A percentile compares a stretch with the other conserved stretches of the same genome.
phyloP scores from a whole-genome alignment of 352 stramenopile species.

The Phytopythium boreale region DNA sequence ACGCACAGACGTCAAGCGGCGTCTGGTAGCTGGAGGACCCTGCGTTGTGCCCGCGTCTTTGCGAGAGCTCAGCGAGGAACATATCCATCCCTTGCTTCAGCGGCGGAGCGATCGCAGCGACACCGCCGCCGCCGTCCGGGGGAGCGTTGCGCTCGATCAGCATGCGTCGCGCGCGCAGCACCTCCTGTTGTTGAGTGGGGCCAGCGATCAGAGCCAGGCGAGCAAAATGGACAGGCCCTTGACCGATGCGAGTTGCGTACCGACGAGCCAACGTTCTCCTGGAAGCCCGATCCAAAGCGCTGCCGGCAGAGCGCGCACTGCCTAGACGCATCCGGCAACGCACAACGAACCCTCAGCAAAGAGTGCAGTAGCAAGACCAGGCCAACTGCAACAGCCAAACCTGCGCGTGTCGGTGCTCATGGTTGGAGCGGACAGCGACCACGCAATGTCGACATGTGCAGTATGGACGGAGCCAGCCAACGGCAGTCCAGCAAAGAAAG shows the following conservation, averaged over 20 bases:
- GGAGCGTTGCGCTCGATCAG: constrained; percentile 6
- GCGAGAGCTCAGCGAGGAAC: constrained; percentile 6
- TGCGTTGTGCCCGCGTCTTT: background rate
- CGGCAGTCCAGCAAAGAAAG: no score
- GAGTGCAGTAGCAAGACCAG: background rate
- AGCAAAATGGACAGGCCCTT: no score
- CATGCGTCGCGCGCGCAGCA: constrained; percentile 10
- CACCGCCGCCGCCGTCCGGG: constrained; percentile 4
- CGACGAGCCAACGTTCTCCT: constrained; percentile 7
- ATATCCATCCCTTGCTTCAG: constrained; percentile 7
- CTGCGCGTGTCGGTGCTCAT: background rate
- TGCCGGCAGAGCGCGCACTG: constrained; percentile 9
- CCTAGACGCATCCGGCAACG: background rate
- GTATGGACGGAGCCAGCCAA: no score
- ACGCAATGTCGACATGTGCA: no score
- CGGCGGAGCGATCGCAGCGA: constrained; percentile 1
- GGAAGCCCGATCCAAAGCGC: constrained; percentile 7
- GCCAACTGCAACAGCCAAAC: background rate
- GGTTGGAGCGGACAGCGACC: background rate
- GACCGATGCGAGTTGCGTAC: background rate
- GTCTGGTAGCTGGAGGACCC: background rate
- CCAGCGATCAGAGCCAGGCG: no score
- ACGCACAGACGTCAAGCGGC: constrained; percentile 8
- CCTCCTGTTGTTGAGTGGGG: background rate
- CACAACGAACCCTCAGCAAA: background rate